phyloP scores from a whole-genome alignment of 208 protist genomes.

The Trypanosoma conorhini region DNA sequence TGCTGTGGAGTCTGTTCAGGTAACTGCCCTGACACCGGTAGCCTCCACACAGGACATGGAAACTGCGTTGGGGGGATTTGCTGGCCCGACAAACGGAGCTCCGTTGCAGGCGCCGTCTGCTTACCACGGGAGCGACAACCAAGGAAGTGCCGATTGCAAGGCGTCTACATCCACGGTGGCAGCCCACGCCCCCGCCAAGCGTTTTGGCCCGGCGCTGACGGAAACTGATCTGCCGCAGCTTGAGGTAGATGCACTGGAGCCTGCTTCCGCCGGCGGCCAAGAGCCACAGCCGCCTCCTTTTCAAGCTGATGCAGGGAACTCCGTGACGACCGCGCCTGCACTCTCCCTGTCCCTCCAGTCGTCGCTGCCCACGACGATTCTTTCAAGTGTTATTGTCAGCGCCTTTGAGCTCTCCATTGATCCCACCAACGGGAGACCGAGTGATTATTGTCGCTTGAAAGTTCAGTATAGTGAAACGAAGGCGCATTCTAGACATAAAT shows the following conservation, averaged over 20 bases:
- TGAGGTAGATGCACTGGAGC: not conserved
- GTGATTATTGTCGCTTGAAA: constrained; percentile 45
- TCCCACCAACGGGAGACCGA: constrained; percentile 57
- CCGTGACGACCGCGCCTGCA: not conserved
- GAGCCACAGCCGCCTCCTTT: not conserved
- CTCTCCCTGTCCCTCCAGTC: not conserved
- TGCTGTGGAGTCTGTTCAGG: not conserved
- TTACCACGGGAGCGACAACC: not conserved
- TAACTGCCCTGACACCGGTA: not conserved
- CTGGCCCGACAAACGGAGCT: not conserved
- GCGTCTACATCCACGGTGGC: not conserved
- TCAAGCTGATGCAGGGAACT: not conserved
- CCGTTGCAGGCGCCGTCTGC: not conserved
- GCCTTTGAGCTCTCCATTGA: constrained; percentile 79
- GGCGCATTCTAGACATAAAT: constrained; percentile 30
- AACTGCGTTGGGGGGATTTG: not conserved
- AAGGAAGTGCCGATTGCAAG: not conserved
- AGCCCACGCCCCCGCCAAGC: not conserved
- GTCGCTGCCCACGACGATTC: not conserved
- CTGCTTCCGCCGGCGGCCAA: not conserved
- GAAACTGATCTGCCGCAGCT: not conserved
- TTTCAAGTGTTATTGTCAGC: constrained; percentile 44
- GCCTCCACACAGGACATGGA: not conserved
- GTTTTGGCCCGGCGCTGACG: not conserved
- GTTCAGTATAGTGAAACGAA: constrained; percentile 30